A percentile compares a stretch with the other conserved stretches of the same genome.
Evolutionary conservation across 176 grass and related monocot genomes (phyloP).

Genomic region (Hordeum vulgare): MorexV3_pseudomolecules_assembly NC_058518.1:99178429-99178928

Average conservation of each 20-base stretch:
- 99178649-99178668: not conserved
- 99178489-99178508: not conserved
- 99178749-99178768: conserved; percentile 89
- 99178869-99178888: not conserved
- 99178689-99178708: not conserved
- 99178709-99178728: conserved; percentile 69
- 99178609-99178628: not conserved
- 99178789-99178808: conserved; percentile 76
- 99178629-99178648: not conserved
- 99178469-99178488: not conserved
- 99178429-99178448: not conserved
- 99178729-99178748: conserved; percentile 88
- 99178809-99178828: not conserved
- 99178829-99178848: not conserved
- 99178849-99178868: not conserved
- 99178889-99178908: not conserved
- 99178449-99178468: not conserved
- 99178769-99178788: conserved; percentile 76
- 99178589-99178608: not conserved
- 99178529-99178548: not conserved
- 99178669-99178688: not conserved
- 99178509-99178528: not conserved
- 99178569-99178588: not conserved
- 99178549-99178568: not conserved
- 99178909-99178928: not conserved